Percentiles rank a stretch among this genome's conserved stretches.
phyloP scores from a whole-genome alignment of 306 rosid genomes.

The Lagenaria siceraria region DNA sequence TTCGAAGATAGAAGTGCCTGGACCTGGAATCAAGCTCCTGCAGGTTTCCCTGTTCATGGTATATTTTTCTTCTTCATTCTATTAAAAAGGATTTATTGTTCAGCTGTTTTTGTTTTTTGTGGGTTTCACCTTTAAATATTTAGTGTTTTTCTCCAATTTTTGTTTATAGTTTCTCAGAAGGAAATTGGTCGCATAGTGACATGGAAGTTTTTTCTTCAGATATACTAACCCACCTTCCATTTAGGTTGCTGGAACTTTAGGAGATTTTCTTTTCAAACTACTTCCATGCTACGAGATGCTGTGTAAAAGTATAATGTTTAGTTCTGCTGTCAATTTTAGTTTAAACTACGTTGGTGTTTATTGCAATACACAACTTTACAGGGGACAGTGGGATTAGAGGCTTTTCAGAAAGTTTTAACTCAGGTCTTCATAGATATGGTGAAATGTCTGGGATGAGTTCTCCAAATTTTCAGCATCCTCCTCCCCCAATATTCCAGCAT shows the following conservation, averaged over 20 bases:
- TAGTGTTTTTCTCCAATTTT: background rate
- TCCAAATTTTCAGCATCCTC: slow-evolving; percentile 47
- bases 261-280: background rate
- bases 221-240: background rate
- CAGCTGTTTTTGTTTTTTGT: background rate
- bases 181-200: background rate
- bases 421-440: slow-evolving; percentile 60
- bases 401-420: slow-evolving; percentile 17
- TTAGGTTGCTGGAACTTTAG: background rate
- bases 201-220: background rate
- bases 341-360: background rate
- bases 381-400: background rate
- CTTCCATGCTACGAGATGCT: background rate
- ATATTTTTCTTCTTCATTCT: background rate
- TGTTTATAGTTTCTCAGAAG: background rate
- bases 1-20: slow-evolving; percentile 35
- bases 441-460: slow-evolving; percentile 38
- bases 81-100: background rate
- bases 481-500: slow-evolving; percentile 35
- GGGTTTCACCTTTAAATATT: background rate
- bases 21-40: background rate
- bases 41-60: background rate
- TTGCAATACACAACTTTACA: background rate
- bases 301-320: background rate
- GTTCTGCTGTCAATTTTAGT: background rate